These are phyloP conservation scores for Jacaranda copaia DNA, from an alignment of 257 asterid species.

Conservation along the genomic window DNA sequence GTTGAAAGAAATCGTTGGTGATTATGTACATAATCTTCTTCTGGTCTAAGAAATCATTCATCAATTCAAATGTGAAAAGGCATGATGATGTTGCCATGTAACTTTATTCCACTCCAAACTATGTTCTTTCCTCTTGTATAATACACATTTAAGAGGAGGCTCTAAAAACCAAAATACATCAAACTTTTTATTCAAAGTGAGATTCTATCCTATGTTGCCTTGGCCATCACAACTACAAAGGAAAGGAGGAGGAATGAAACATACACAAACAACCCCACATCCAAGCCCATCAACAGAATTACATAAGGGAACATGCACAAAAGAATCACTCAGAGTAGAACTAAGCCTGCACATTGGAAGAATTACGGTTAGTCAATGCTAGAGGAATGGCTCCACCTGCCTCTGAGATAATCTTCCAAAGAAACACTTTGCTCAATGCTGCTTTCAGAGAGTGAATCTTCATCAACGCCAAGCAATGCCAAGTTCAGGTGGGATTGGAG, in stretches of 20 bases:
- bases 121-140: not conserved
- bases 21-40: too few species aligned
- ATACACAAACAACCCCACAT: too few species aligned
- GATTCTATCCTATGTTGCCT: not conserved
- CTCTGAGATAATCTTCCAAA: conserved; percentile 61
- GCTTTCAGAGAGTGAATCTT: conserved; percentile 48
- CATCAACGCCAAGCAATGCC: conserved; percentile 33
- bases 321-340: too few species aligned
- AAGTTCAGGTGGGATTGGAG: conserved; percentile 63
- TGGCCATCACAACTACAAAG: too few species aligned
- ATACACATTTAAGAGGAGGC: not conserved
- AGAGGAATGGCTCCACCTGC: conserved; percentile 47
- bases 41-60: too few species aligned
- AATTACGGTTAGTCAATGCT: not conserved
- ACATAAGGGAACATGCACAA: too few species aligned
- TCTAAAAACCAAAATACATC: not conserved
- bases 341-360: not conserved
- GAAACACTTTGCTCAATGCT: conserved; percentile 62
- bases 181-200: not conserved
- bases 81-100: too few species aligned
- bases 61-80: too few species aligned
- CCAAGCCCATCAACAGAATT: too few species aligned
- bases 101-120: not conserved
- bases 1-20: too few species aligned
- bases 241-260: too few species aligned